These are phyloP conservation scores for Macrotyloma uniflorum DNA, from an alignment of 306 rosid species.

Conservation along the genomic window DNA sequence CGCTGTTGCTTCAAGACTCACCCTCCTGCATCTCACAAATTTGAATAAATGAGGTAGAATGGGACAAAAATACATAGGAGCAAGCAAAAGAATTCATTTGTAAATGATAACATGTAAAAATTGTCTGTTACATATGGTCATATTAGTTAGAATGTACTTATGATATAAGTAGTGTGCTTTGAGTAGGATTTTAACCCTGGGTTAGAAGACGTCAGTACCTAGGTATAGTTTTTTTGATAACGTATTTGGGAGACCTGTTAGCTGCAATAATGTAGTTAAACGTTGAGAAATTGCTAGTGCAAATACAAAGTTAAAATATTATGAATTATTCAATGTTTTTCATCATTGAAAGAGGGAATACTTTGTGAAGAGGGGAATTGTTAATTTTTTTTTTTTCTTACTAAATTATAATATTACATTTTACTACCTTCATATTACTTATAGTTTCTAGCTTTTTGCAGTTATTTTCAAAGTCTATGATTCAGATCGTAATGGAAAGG, in stretches of 20 bases:
- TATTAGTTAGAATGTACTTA: not conserved
- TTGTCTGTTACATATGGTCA: not conserved
- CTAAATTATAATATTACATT: not conserved
- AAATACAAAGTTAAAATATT: not conserved
- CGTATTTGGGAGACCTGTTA: not conserved
- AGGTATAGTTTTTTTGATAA: not conserved
- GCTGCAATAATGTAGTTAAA: not conserved
- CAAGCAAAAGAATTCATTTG: not conserved
- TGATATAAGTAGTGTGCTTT: not conserved
- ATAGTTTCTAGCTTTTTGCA: slow-evolving; percentile 33
- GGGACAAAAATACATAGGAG: not conserved
- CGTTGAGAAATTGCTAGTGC: not conserved
- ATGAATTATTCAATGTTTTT: slow-evolving; percentile 23
- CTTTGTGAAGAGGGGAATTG: not conserved
- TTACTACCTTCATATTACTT: slow-evolving; percentile 7
- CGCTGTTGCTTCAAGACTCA: not conserved
- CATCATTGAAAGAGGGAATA: not conserved
- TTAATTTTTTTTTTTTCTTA: not conserved
- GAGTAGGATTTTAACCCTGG: not conserved
- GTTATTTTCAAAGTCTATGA: slow-evolving; percentile 90
- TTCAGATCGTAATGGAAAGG: slow-evolving; percentile 77
- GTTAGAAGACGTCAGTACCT: not conserved
- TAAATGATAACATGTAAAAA: not conserved
- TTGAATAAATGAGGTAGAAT: slow-evolving; percentile 8
- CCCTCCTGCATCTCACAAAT: not conserved